These are phyloP conservation scores for Chrysanthemum seticuspe DNA, from an alignment of 129 eudicot genomes.

Conservation along the genomic window DNA sequence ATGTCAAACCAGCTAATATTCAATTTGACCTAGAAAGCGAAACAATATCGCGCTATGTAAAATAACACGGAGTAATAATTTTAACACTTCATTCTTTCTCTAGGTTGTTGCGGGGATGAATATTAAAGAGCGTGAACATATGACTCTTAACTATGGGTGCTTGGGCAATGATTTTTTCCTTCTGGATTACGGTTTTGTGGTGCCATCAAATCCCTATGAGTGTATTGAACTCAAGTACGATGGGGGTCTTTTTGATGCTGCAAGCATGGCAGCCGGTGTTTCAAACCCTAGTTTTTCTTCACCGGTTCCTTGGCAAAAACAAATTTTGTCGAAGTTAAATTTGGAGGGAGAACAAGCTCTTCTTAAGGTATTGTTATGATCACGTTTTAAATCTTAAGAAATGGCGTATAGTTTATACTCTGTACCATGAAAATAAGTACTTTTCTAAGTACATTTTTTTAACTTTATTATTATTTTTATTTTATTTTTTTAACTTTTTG, in stretches of 20 bases:
- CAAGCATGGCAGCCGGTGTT: constrained; percentile 92
- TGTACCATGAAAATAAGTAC: neutral
- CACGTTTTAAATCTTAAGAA: constrained; percentile 1
- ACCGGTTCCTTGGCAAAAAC: constrained; percentile 82
- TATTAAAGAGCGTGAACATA: constrained; percentile 57
- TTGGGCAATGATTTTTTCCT: constrained; percentile 85
- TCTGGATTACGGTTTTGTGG: constrained; percentile 90
- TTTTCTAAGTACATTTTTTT: no score
- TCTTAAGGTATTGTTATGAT: constrained; percentile 59
- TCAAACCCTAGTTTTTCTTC: constrained; percentile 81
- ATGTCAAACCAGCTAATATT: constrained; percentile 7
- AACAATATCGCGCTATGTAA: no score
- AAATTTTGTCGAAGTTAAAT: constrained; percentile 53
- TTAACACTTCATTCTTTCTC: neutral
- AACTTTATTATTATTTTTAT: neutral
- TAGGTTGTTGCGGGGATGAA: constrained; percentile 79
- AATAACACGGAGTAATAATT: no score
- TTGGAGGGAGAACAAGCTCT: constrained; percentile 64
- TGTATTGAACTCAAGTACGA: constrained; percentile 85
- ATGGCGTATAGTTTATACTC: neutral
- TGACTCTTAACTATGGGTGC: constrained; percentile 82
- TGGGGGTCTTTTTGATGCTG: constrained; percentile 89
- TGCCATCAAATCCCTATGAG: constrained; percentile 76
- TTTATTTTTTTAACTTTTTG: neutral
- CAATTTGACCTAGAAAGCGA: no score